Base-by-base conservation (phyloP, 257 asterid species). In the Przewalskia tangutica region DNA sequence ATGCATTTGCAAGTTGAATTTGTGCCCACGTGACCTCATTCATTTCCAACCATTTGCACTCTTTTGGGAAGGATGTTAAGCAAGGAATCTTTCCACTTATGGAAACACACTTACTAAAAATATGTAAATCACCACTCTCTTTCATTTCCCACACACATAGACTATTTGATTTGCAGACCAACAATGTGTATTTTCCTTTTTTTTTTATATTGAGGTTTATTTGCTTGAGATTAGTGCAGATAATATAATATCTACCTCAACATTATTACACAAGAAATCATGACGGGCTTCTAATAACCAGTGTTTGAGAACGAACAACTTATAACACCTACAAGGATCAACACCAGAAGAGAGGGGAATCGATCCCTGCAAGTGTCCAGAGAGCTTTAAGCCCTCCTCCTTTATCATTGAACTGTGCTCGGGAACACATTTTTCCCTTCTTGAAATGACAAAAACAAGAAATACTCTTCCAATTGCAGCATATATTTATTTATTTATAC, bases 31-130 rank as follows among this genome's bases (percentile, higher is more conserved):
- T 80, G 88, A 18, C 59, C 77, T 85, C 68, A 65, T 46, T 44
- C 59, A 36, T 80, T 77, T 50, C 48, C 40, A 80, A 54, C 83
- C 81, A 84, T 84, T 53, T 82, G 84, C 76, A 54, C 80, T 36
- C 68, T 81, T 66, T n/a, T 14, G 73, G 82, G 80, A 86, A 78
- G 63, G 82, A 46, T 71, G 83, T 23, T 40, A 54, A 17, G 44
- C 17, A 67, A 62, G 54, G 87, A 84, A 84, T 86, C 89, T 86
- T 86, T 82, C 89, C 77, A 66, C 50, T 81, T 86, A 51, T 78
- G 86, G 89, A 84, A 86, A 79, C 85, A 67, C 68, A 84, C 77
- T 64, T 54, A 12, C 27, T 59, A 40, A 16, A 13, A 32, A 20
- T 54, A 17, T 20, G 18, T 18, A 58, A 5, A 38, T 14, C 17